A percentile compares a stretch with the other conserved stretches of the same genome.
phyloP scores from a whole-genome alignment of 306 rosid species.

The Astragalus glycyphyllos region DNA sequence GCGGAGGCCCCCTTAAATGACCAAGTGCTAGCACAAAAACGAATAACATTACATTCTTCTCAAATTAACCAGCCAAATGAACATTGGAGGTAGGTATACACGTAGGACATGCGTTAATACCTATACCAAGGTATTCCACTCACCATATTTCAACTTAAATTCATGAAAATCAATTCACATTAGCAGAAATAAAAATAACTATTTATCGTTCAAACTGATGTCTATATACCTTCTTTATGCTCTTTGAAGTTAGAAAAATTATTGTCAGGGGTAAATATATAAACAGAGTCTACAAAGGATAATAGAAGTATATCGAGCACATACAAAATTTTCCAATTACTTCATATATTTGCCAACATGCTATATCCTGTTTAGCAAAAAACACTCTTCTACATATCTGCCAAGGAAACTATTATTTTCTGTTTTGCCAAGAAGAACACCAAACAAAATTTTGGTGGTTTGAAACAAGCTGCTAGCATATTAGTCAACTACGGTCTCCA shows the following conservation, averaged over 20 bases:
- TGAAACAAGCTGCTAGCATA: conserved; percentile 8
- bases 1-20: neutral
- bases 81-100: neutral
- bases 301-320: neutral
- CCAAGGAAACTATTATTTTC: neutral
- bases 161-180: neutral
- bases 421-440: neutral
- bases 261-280: neutral
- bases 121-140: too few species aligned
- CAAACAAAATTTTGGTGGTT: neutral
- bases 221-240: neutral
- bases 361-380: neutral
- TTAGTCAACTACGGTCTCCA: conserved; percentile 16
- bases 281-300: neutral
- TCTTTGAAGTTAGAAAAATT: too few species aligned
- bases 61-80: neutral
- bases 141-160: neutral
- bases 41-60: neutral
- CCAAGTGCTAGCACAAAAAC: neutral
- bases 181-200: neutral
- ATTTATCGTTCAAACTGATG: neutral
- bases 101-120: neutral
- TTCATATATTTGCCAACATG: neutral
- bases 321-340: neutral
- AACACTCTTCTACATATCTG: neutral